Percentiles rank a stretch among this genome's conserved stretches.
Conservation (phyloP, 345 rosid species). For the Iberis pinnata region DNA sequence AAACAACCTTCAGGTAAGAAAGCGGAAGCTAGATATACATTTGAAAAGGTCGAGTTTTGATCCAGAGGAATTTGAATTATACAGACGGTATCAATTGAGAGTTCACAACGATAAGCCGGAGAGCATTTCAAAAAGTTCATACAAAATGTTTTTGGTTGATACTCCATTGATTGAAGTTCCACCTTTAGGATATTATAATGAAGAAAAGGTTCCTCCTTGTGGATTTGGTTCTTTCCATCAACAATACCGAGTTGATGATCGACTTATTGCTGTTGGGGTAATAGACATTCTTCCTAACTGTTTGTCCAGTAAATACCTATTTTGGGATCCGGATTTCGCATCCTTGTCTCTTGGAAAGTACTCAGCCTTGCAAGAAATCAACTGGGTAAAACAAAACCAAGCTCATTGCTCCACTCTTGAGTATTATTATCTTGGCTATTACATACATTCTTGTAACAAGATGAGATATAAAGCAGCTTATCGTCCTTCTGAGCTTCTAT, state of each 20-base stretch:
- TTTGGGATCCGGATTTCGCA: constrained; percentile 95
- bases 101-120: constrained; percentile 73
- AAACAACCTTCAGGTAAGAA: constrained; percentile 31
- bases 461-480: constrained; percentile 98
- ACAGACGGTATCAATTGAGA: constrained; percentile 65
- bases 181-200: constrained; percentile 40
- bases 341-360: constrained; percentile 77
- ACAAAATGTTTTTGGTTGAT: constrained; percentile 72
- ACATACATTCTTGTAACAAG: constrained; percentile 89
- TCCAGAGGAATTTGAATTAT: constrained; percentile 68
- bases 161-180: constrained; percentile 66
- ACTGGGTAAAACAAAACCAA: constrained; percentile 73
- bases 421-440: constrained; percentile 92
- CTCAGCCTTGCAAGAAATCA: constrained; percentile 81
- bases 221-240: constrained; percentile 98
- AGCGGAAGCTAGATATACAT: constrained; percentile 60
- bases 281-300: constrained; percentile 84
- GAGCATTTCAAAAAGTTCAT: constrained; percentile 51
- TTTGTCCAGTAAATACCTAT: constrained; percentile 84
- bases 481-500: constrained; percentile 83
- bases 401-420: constrained; percentile 62
- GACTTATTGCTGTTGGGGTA: constrained; percentile 84
- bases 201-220: constrained; percentile 57
- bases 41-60: constrained; percentile 85
- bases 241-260: constrained; percentile 72